Evolutionary conservation across 371 early-diverging fungal genomes (phyloP), one percentile per base, ranked within the genome.

Genomic region (Mucor piriformis): DNA sequence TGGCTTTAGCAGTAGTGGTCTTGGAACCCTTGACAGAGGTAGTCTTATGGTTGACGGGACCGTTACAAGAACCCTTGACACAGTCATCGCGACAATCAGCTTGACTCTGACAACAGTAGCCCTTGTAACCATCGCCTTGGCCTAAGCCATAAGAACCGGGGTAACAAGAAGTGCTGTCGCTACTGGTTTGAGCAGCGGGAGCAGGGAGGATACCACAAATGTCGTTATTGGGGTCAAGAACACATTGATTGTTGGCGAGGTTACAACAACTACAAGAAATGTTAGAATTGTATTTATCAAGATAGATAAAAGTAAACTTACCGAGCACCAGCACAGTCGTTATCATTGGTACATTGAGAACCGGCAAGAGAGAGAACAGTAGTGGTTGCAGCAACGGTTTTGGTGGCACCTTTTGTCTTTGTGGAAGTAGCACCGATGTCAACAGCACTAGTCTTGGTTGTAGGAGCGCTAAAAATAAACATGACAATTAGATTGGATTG

Each of bases 281-380:
- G 7, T 20, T 18, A 18, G n/a, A 18, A 42, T n/a, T n/a, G n/a
- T 18, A 20, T 20, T 6, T n/a, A 24, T 23, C 11, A 0, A 23
- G 24, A 21, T 21, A 20, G 7, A 33, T 16, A 40, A 7, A n/a
- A 16, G 6, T 15, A 12, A 24, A 43, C 57, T 57, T 63, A 63
- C 64, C 52, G 57, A 61, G 50, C 42, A 56, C 70, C 70, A 33
- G 70, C 37, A 25, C 70, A 69, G 35, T 69, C 70, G 43, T 49
- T 50, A 52, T 69, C 43, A 0, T 23, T 54, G 12, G 21, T 49
- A 49, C 67, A 67, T 35, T 67, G 49, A 35, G 42, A 38, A n/a
- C 20, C 40, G 10, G 53, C 16, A 27, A 57, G 48, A 25, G 63
- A 46, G 21, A 66, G 42, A 15, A 67, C 59, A 35, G 57, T 59